Evolutionary conservation across 2,329 filamentous ascomycete genomes (phyloP).

Genomic region (Penicillium sp.): DNA sequence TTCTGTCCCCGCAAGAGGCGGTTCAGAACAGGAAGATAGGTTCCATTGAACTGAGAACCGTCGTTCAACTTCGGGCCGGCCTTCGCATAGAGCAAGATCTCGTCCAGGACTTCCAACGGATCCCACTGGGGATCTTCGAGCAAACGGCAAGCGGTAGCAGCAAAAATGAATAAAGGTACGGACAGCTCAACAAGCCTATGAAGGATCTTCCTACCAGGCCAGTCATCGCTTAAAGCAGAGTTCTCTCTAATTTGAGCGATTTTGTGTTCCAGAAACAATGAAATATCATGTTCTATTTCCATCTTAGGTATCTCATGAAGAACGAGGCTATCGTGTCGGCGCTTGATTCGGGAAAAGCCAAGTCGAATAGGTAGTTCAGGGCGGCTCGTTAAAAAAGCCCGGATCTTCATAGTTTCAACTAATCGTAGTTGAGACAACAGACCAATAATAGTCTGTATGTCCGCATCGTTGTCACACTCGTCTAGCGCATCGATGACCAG

Average conservation of each 20-base stretch:
- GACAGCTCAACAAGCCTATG: constrained; percentile 5
- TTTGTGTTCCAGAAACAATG: not conserved
- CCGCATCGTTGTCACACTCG: constrained; percentile 24
- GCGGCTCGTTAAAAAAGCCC: constrained; percentile 27
- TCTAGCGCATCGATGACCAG: constrained; percentile 33
- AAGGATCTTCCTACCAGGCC: constrained; percentile 12
- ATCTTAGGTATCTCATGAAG: constrained; percentile 21
- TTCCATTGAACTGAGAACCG: constrained; percentile 15
- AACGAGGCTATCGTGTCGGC: constrained; percentile 21
- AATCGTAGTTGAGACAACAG: constrained; percentile 17
- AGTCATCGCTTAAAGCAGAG: not conserved
- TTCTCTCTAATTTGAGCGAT: not conserved
- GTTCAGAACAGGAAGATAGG: constrained; percentile 19
- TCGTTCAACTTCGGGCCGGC: not conserved
- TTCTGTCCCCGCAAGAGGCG: constrained; percentile 7
- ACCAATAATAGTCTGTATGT: constrained; percentile 24
- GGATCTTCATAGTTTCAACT: no score
- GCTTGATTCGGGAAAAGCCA: constrained; percentile 21
- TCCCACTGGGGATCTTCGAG: constrained; percentile 7
- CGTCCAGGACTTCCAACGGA: constrained; percentile 6
- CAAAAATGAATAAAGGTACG: constrained; percentile 21
- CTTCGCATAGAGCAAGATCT: constrained; percentile 8
- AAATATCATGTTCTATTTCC: constrained; percentile 25
- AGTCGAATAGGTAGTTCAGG: constrained; percentile 25
- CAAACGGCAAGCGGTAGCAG: constrained; percentile 16